Conservation (phyloP, 345 rosid genomes). For the Aethionema arabicum region DNA sequence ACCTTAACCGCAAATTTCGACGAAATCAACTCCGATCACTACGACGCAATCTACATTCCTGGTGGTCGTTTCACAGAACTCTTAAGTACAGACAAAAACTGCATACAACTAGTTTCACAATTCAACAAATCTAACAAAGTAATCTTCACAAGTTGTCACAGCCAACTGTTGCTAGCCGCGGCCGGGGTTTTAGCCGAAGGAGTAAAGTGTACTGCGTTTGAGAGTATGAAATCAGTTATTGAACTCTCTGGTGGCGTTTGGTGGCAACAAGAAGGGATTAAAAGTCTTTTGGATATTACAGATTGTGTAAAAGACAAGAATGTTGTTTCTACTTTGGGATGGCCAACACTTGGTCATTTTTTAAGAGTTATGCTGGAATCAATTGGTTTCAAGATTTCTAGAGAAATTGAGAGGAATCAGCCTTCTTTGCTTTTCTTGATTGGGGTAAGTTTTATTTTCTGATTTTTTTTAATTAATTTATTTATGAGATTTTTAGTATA, state of each 20-base stretch:
- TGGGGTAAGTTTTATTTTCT: slow-evolving; percentile 41
- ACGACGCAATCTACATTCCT: slow-evolving; percentile 48
- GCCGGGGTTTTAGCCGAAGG: slow-evolving; percentile 48
- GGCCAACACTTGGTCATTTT: slow-evolving; percentile 48
- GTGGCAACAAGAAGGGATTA: slow-evolving; percentile 48
- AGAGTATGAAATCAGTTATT: slow-evolving; percentile 48
- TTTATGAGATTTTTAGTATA: background rate
- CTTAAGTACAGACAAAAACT: slow-evolving; percentile 45
- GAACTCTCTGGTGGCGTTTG: slow-evolving; percentile 49
- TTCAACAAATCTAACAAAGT: slow-evolving; percentile 44
- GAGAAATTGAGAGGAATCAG: slow-evolving; percentile 13
- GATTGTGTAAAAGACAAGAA: slow-evolving; percentile 48
- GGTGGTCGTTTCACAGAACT: slow-evolving; percentile 50
- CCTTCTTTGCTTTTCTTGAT: slow-evolving; percentile 45
- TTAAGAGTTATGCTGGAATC: slow-evolving; percentile 44
- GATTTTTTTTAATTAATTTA: background rate
- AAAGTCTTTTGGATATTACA: slow-evolving; percentile 44
- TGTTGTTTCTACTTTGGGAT: slow-evolving; percentile 48
- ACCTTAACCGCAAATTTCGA: slow-evolving; percentile 43
- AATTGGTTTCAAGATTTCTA: slow-evolving; percentile 41
- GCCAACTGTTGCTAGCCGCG: slow-evolving; percentile 47
- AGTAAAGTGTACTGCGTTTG: slow-evolving; percentile 49
- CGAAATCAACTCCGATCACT: slow-evolving; percentile 35
- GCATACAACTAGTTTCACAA: slow-evolving; percentile 34
- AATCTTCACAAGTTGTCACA: slow-evolving; percentile 51